Evolutionary conservation across 2,329 filamentous ascomycete genomes (phyloP).

Genomic region (Aspergillus pseudoviridinutans): DNA sequence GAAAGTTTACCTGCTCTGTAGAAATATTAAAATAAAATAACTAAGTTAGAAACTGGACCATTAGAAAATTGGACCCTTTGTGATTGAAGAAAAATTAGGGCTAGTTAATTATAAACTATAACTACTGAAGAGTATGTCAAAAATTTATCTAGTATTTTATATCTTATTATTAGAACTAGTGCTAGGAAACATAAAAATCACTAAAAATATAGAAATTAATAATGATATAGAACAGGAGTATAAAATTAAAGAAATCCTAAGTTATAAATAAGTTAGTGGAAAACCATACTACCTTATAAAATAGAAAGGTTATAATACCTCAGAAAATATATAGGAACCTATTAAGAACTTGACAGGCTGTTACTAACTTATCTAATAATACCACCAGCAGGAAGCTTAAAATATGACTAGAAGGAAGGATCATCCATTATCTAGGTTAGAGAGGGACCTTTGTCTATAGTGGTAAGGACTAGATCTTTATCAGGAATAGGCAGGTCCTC

Average conservation of each 20-base stretch:
- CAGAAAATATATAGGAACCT: constrained; percentile 7
- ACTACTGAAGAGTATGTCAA: not conserved
- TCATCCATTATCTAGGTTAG: no score
- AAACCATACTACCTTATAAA: constrained; percentile 1
- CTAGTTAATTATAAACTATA: not conserved
- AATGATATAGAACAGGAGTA: not conserved
- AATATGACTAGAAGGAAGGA: no score
- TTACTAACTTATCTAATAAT: not conserved
- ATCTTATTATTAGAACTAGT: not conserved
- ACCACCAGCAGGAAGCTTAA: not conserved
- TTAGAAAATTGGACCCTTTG: not conserved
- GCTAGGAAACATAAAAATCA: no score
- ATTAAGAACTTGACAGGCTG: constrained; percentile 5
- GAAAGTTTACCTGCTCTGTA: constrained; percentile 1
- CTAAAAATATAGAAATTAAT: not conserved
- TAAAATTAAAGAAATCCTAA: not conserved
- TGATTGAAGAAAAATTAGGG: constrained; percentile 1
- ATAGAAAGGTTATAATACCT: not conserved
- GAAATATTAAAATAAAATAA: constrained; percentile 3
- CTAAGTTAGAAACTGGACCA: constrained; percentile 2
- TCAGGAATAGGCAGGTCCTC: no score
- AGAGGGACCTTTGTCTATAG: no score
- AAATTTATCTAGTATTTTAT: constrained; percentile 1
- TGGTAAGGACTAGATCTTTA: no score
- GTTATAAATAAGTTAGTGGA: not conserved